Evolutionary conservation across 345 rosid genomes (phyloP), one percentile per base, ranked within the genome.

Genomic region (Bruguiera parviflora): DNA sequence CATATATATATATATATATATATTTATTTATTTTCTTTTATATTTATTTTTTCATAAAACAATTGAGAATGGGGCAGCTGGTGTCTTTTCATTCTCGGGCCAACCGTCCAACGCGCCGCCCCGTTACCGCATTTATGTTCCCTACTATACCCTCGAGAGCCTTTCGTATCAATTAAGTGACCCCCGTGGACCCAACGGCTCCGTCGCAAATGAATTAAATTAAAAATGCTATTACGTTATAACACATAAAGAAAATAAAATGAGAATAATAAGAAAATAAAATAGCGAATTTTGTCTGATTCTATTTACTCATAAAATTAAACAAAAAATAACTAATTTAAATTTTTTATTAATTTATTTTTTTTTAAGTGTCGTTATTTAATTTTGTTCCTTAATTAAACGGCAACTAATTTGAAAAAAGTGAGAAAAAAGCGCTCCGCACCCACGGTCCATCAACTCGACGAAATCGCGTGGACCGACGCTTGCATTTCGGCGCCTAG

Each of bases 401-500:
- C 53, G 83, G 70, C 52, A 77, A 27, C 52, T 61, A 71, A 68
- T 77, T 73, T 71, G 61, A 65, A 2, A 2, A 63, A 74, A 61
- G 29, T 8, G 16, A 13, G 0, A 6, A 53, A 53, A 31, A 59
- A 61, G 67, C 43, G 78, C 77, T 71, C 78, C 61, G 64, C 47
- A 39, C 49, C 15, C 2, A 8, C 5, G 15, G 13, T 13, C 49
- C 49, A 28, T 70, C 69, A 64, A 67, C 28, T 37, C 46, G 53
- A 73, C 71, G 77, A 71, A 82, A 76, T 79, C 77, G 79, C 76
- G 84, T 79, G 84, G 71, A 77, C 47, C 80, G 47, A 60, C 37
- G 32, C 61, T 62, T 53, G 20, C 25, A 68, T 70, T 78, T 76
- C 85, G 80, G 83, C 70, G 77, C 75, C 75, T 67, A 25, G 53